Percentiles rank a stretch among this genome's conserved stretches.
phyloP scores from a whole-genome alignment of 441 rosid species.

The Euphorbia celastroides region DNA sequence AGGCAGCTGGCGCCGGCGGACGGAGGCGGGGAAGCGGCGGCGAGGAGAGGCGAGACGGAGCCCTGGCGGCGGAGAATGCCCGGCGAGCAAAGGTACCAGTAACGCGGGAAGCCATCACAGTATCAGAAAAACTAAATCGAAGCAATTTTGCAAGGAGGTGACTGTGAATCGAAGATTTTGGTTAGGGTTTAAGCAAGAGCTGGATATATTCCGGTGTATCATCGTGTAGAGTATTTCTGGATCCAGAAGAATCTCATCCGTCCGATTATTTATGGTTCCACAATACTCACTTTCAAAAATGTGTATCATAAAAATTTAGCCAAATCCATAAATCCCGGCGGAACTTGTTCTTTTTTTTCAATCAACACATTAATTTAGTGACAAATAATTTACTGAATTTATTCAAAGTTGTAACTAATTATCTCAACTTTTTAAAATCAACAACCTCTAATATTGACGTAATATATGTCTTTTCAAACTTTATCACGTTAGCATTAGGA shows the following conservation, averaged over 20 bases:
- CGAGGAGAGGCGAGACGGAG: conserved; percentile 53
- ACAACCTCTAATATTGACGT: no score
- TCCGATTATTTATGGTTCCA: not conserved
- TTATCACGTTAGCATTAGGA: no score
- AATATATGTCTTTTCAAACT: no score
- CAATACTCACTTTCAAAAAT: not conserved
- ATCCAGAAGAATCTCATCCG: not conserved
- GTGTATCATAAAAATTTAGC: no score
- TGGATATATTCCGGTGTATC: not conserved
- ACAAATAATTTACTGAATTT: no score
- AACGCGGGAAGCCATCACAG: conserved; percentile 39
- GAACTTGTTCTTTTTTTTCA: no score
- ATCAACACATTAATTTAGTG: no score
- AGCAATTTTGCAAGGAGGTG: no score
- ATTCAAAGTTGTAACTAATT: no score
- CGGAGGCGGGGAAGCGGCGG: conserved; percentile 45
- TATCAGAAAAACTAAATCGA: conserved; percentile 16
- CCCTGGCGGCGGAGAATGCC: conserved; percentile 39
- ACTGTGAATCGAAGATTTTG: conserved; percentile 12
- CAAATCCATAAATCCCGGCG: no score
- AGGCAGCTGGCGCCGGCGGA: conserved; percentile 33
- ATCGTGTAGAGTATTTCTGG: not conserved
- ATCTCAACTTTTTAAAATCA: no score
- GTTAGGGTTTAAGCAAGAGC: conserved; percentile 26
- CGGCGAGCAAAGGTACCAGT: conserved; percentile 43